Evolutionary conservation across 805 yeast species (phyloP), one percentile per base, ranked within the genome.

Genomic region (Saccharomycopsis sp.): DNA sequence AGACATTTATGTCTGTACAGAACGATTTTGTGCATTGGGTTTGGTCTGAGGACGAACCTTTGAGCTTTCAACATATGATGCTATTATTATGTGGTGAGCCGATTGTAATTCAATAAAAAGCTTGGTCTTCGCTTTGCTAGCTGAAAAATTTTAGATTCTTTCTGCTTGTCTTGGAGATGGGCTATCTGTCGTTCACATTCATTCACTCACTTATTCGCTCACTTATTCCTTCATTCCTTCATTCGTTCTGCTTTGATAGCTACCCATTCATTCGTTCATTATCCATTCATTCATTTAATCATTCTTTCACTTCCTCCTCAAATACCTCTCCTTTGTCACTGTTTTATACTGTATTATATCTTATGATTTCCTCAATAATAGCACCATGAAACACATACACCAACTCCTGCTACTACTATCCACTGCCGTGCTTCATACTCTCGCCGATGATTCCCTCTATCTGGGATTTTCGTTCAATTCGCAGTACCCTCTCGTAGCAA

Each of bases 401-500:
- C 38, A 23, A 23, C 47, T 19, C 5, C 53, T 55, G 3, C 38
- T 55, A 47, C 53, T 55, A 3, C 54, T 51, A 22, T 20, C 29
- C n/a, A 15, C 29, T 7, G 8, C 42, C 14, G 23, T 23, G 25
- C 24, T 52, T 50, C 14, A 19, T 14, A 23, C 52, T 38, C 34
- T 17, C 35, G 24, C 56, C 59, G 17, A 20, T 12, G 25, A 50
- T 14, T 7, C 38, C 23, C 22, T 58, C 29, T 47, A 53, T 23
- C 50, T 79, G 47, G 88, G 87, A 52, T 89, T 86, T 75, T 92
- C 96, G n/a, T 82, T 91, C 68, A 72, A 79, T 63, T 83, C 84
- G 68, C 99, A 93, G 72, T 77, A 85, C 22, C 98, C 98, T 3
- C 86, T 90, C 38, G 89, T 94, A 14, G 98, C 96, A 2, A 78